Evolutionary conservation across 2,329 filamentous ascomycete genomes (phyloP).

Genomic region (Epichloe sp.): DNA sequence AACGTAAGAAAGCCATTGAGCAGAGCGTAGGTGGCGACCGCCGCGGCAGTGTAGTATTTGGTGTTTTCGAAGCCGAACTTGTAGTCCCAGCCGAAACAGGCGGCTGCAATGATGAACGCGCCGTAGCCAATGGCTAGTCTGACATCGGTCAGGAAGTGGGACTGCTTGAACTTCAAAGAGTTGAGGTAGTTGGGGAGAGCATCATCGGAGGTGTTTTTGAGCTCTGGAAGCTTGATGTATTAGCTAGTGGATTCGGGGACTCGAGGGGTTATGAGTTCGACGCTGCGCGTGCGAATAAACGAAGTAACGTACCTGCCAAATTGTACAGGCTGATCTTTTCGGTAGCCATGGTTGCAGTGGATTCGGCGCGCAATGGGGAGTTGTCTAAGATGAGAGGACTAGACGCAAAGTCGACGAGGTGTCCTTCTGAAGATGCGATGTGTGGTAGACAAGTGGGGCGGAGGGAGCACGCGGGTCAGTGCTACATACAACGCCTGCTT

Average conservation of each 20-base stretch:
- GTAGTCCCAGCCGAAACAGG: constrained; percentile 85
- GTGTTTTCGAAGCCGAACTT: constrained; percentile 80
- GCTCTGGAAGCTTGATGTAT: constrained; percentile 41
- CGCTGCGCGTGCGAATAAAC: background rate
- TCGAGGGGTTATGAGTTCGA: background rate
- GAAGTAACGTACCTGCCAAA: constrained; percentile 39
- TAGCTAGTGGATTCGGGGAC: background rate
- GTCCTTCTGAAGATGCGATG: constrained; percentile 1
- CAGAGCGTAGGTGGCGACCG: constrained; percentile 66
- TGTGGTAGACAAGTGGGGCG: background rate
- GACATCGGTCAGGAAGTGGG: constrained; percentile 68
- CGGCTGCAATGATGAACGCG: constrained; percentile 66
- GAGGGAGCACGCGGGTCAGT: too few relatives aligned
- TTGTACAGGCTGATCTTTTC: constrained; percentile 56
- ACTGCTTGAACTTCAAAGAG: constrained; percentile 71
- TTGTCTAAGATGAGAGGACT: background rate
- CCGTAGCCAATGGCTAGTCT: constrained; percentile 73
- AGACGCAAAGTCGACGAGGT: constrained; percentile 1
- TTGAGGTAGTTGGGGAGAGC: constrained; percentile 88
- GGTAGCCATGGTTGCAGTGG: constrained; percentile 19
- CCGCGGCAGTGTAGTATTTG: constrained; percentile 65
- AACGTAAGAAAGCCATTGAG: constrained; percentile 67
- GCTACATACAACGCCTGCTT: too few relatives aligned
- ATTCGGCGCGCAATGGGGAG: background rate
- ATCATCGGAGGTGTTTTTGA: constrained; percentile 95